phyloP scores from a whole-genome alignment of 768 basidiomycete species.

The Daedaleopsis sinensis region DNA sequence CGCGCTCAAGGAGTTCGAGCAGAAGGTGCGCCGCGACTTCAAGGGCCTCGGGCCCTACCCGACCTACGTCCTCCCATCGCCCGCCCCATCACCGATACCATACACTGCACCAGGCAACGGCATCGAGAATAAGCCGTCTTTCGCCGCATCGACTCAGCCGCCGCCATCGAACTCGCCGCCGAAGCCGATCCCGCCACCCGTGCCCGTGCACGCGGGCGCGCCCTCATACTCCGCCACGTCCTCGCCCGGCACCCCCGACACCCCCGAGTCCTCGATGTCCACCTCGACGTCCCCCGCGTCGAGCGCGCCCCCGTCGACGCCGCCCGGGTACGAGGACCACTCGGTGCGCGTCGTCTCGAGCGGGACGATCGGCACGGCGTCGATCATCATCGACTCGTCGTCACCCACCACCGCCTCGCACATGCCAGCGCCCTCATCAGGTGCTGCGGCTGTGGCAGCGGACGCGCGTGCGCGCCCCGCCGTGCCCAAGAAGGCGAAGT shows the following conservation, averaged over 20 bases:
- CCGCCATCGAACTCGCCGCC: constrained; percentile 23
- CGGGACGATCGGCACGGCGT: constrained; percentile 14
- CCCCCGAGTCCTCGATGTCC: constrained; percentile 34
- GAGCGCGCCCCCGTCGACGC: constrained; percentile 34
- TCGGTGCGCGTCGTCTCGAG: constrained; percentile 23
- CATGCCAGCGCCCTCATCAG: background rate
- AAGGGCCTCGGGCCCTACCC: constrained; percentile 59
- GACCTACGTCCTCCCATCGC: constrained; percentile 58
- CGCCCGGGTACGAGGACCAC: constrained; percentile 28
- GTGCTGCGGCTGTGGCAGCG: background rate
- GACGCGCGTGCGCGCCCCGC: background rate
- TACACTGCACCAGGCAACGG: constrained; percentile 13
- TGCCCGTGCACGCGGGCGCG: constrained; percentile 17
- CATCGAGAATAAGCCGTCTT: constrained; percentile 22
- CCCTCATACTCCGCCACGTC: constrained; percentile 18
- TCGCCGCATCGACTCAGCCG: constrained; percentile 22
- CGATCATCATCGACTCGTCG: constrained; percentile 1
- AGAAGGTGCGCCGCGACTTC: constrained; percentile 63
- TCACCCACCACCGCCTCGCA: constrained; percentile 3
- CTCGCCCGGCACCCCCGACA: constrained; percentile 22
- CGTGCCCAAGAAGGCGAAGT: constrained; percentile 16
- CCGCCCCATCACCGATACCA: constrained; percentile 34
- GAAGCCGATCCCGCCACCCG: constrained; percentile 19
- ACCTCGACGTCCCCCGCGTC: constrained; percentile 34
- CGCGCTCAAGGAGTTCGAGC: constrained; percentile 62